Evolutionary conservation across 2,329 filamentous ascomycete genomes (phyloP), one percentile per base, ranked within the genome.

Genomic region (Fusarium nanum): DNA sequence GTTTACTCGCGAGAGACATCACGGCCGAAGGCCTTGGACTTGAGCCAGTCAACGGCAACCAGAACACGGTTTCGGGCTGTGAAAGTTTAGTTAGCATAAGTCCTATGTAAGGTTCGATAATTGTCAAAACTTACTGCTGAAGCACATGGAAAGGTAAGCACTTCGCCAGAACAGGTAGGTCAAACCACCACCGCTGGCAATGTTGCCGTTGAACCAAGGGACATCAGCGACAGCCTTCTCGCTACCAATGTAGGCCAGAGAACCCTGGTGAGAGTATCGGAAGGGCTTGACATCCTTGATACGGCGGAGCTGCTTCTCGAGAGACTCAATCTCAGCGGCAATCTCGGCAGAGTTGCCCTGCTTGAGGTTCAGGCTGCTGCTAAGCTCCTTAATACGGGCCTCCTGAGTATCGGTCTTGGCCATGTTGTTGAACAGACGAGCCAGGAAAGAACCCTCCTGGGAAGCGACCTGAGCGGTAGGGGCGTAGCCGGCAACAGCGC

Each of bases 141-240:
- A 99, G 89, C 95, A 98, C 96, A 99, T 99, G 87, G 93, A 98
- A 81, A 99, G 86, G 82, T 99, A 99, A 58, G 95, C 96, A 79
- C 93, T 97, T 80, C 94, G 89, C 96, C 96, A 99, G 89, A 99
- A 99, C 74, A 98, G 88, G 84, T 97, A 99, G 60, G 96, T 99
- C 83, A 98, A 85, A 76, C 92, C 93, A 79, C 96, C 96, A 79
- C 95, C 96, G 47, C 91, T 93, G 67, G 96, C 95, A 76, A 99
- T 88, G 85, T 98, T 99, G 73, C 96, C 96, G 77, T 96, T 97
- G 84, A 97, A 90, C 95, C 96, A 99, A 79, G 90, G 93, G 77
- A 99, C 93, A 83, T 99, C 96, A 68, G 96, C 96, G 63, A 99
- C 96, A 52, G 96, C 96, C 88, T 95, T 95, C 81, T 99, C 96